Conservation (phyloP, 441 rosid species). For the Gossypium davidsonii region DNA sequence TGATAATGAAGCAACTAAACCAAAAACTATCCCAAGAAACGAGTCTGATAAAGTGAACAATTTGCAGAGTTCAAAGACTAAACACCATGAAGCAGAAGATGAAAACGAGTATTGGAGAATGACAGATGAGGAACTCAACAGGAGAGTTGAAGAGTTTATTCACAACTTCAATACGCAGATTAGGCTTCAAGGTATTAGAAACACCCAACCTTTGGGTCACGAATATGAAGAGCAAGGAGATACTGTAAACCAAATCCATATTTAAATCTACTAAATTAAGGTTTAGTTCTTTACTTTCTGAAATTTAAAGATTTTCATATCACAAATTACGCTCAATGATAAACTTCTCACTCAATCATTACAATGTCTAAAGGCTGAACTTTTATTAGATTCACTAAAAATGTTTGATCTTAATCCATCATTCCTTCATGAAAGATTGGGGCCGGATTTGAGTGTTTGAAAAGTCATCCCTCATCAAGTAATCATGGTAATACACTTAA, state of each 20-base stretch:
- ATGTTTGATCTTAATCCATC: no score
- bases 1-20: not conserved
- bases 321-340: not conserved
- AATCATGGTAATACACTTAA: no score
- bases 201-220: not conserved
- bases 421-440: no score
- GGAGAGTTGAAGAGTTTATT: constrained; percentile 62
- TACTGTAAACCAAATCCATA: not conserved
- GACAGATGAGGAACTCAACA: constrained; percentile 57
- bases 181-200: constrained; percentile 31
- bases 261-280: not conserved
- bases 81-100: constrained; percentile 2
- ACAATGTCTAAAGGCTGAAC: not conserved
- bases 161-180: constrained; percentile 36
- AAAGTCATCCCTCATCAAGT: no score
- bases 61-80: constrained; percentile 15
- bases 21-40: constrained; percentile 12
- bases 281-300: not conserved
- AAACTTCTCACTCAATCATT: no score
- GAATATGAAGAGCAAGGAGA: not conserved
- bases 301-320: not conserved
- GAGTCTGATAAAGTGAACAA: constrained; percentile 19
- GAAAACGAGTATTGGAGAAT: constrained; percentile 37
- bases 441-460: no score
- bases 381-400: no score